Evolutionary conservation across 495 filamentous ascomycete genomes (phyloP).

Genomic region (Aspergillus nanangensis): DNA sequence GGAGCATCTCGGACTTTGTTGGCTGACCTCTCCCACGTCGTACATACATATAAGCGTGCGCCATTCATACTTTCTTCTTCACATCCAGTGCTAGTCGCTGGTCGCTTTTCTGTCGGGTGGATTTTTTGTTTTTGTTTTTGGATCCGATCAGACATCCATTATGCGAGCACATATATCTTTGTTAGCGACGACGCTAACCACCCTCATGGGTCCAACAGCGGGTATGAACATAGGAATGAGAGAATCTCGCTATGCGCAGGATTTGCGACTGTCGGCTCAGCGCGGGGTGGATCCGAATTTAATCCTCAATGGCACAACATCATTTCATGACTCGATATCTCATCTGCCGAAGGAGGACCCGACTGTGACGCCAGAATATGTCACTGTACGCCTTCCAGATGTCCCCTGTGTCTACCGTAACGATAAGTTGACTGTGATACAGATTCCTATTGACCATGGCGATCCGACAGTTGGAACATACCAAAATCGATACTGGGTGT

Average conservation of each 20-base stretch:
- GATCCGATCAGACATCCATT: no score
- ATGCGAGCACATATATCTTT: background rate
- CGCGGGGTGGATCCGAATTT: conserved; percentile 4
- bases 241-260: background rate
- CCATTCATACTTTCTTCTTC: no score
- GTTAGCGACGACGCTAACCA: background rate
- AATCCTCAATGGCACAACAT: background rate
- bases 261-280: background rate
- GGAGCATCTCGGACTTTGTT: no score
- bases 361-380: conserved; percentile 16
- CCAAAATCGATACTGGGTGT: conserved; percentile 53
- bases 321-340: conserved; percentile 3
- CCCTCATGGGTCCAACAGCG: background rate
- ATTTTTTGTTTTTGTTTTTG: no score
- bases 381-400: conserved; percentile 16
- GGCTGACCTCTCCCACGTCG: no score
- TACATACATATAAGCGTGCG: no score
- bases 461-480: conserved; percentile 41
- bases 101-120: no score
- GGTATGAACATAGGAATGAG: background rate
- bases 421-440: background rate
- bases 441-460: conserved; percentile 46
- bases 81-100: no score
- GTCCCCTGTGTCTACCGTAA: background rate
- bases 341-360: background rate